Base-by-base conservation (phyloP, 345 rosid genomes). In the Luvunga scandens region DNA sequence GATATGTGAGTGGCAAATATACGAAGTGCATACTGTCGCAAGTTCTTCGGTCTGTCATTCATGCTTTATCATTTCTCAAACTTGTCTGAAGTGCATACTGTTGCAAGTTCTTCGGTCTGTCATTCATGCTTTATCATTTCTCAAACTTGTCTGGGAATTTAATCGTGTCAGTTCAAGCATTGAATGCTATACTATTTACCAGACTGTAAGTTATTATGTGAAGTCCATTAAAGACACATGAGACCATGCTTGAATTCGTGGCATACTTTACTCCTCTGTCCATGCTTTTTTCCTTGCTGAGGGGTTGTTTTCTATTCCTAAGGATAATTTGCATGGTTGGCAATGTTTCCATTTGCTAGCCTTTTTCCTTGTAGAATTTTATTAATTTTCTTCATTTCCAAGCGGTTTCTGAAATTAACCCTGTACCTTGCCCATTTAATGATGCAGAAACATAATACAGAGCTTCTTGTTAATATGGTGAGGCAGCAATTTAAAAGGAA, bases 401-500 rank as follows among this genome's bases (percentile, higher is more conserved):
- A 59, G 30, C 21, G 9, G 38, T 66, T 31, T 30, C 45, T 38
- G 72, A 62, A 34, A 24, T 67, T 66, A 60, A 76, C 66, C 74
- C 71, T 78, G 19, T 6, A 31, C 7, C 42, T 69, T 73, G 42
- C 50, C 39, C 62, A 45, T 28, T 19, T 74, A 48, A 8, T 66
- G 69, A 12, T 82, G 89, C 92, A 94, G 98, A 90, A 96, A 88
- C 91, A 96, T 81, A 96, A 96, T 84, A 90, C 99, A 1, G 81
- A 78, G 68, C 90, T 96, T 31, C 86, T 96, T 80, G 89, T 96
- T 81, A 85, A 86, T 64, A 87, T 91, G 89, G 95, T 96, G 68
- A 91, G 98, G 77, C 97, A 92, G 82, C 97, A 94, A 80, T 96
- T 96, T 78, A 94, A 85, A 82, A 89, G 79, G 81, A 84, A 96